These are phyloP conservation scores for Aspergillus sp. DNA, from an alignment of 2,329 filamentous ascomycete species.

Conservation along the genomic window DNA sequence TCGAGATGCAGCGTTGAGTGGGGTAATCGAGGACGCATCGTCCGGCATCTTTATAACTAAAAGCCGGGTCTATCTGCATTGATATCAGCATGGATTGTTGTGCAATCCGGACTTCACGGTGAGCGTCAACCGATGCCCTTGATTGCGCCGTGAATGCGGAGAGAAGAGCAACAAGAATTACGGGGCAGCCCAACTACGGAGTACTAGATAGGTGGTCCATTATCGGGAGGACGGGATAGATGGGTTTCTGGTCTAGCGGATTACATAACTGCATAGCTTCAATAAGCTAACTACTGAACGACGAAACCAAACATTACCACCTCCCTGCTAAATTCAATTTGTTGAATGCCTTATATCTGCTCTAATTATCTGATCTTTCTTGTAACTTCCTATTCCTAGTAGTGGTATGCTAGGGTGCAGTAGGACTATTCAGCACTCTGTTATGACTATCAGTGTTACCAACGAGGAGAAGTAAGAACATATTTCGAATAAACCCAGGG, in stretches of 20 bases:
- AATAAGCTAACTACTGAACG: too few species aligned
- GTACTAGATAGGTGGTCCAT: not conserved
- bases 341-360: too few species aligned
- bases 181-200: not conserved
- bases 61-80: conserved; percentile 4
- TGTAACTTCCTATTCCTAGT: too few species aligned
- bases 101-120: not conserved
- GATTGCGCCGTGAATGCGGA: not conserved
- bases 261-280: not conserved
- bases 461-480: too few species aligned
- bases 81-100: not conserved
- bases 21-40: conserved; percentile 43
- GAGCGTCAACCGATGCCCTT: not conserved
- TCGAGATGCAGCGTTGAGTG: conserved; percentile 54
- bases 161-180: not conserved
- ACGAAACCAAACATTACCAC: too few species aligned
- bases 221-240: not conserved
- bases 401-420: too few species aligned
- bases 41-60: conserved; percentile 39
- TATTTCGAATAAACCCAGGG: too few species aligned
- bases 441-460: too few species aligned
- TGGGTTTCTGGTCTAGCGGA: not conserved
- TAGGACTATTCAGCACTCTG: too few species aligned
- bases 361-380: too few species aligned
- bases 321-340: too few species aligned